Conservation (phyloP, 139 green algal genomes). For the Coelastrella sp. region DNA sequence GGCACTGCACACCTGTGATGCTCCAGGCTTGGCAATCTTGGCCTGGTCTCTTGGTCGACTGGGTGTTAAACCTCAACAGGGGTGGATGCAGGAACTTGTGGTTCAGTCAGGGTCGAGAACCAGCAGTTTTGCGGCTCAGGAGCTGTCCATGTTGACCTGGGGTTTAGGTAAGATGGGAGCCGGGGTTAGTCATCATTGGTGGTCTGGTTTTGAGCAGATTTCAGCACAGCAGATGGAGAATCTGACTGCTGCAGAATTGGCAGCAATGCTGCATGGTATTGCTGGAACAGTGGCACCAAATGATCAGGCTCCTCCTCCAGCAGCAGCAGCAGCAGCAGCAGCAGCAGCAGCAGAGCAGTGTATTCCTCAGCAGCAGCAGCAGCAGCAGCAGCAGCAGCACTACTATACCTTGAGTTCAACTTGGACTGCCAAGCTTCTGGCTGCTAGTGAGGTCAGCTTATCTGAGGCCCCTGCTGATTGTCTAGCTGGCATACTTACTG, state of each 20-base stretch:
- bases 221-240: background rate
- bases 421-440: slow-evolving; percentile 4
- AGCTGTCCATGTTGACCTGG: slow-evolving; percentile 10
- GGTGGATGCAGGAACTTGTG: background rate
- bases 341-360: background rate
- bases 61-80: background rate
- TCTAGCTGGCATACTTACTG: slow-evolving; percentile 1
- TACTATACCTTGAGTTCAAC: background rate
- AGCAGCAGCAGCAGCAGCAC: slow-evolving; percentile 14
- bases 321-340: background rate
- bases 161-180: slow-evolving; percentile 3
- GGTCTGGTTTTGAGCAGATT: slow-evolving; percentile 14
- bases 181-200: background rate
- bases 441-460: background rate
- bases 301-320: too few species aligned
- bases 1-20: background rate
- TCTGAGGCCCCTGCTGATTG: background rate
- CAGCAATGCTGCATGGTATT: background rate
- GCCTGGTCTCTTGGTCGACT: slow-evolving; percentile 3
- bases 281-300: background rate
- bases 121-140: slow-evolving; percentile 1
- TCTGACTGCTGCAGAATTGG: slow-evolving; percentile 27
- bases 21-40: background rate
- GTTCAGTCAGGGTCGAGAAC: background rate
- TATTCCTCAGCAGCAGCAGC: background rate